Base-by-base conservation (phyloP, 2,329 filamentous ascomycete species). In the Botrytis tulipae region DNA sequence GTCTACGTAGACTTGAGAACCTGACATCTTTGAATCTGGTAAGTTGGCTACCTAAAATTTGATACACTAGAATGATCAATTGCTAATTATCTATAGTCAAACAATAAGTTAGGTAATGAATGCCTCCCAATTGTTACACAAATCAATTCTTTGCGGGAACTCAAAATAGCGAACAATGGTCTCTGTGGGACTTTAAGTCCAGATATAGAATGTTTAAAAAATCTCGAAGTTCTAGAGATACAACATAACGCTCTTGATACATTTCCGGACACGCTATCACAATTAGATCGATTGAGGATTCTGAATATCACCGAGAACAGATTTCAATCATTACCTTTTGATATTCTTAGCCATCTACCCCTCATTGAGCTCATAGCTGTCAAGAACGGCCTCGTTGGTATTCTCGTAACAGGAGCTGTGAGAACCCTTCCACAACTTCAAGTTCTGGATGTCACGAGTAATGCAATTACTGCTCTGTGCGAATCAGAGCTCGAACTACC, bases 11-110 rank as follows among this genome's bases (percentile, higher is more conserved):
- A 70, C 85, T 98, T 54, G 86, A 90, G 67, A 85, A 91, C 74
- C 86, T 99, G 72, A 95, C 93, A 1, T 91, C 89, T 5, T 85
- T 99, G 67, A 98, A 98, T 78, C 82, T 99, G 79, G 91, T 93
- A 85, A 80, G 89, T 83, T 22, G n/a, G 40, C 16, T 14, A 29
- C 1, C 42, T 44, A 54, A 22, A 9, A 37, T 7, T 71, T 18
- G 32, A 46, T 10, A 20, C 25, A 35, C 4, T 48, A 25, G 46
- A n/a, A 37, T 66, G 12, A 70, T 73, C 71, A 77, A 44, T 51
- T n/a, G 4, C 62, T 32, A 48, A 69, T 25, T 14, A 4, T 32
- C 6, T 25, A 44, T 73, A 93, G 91, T 93, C 94, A 10, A 91
- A 93, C 72, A 98, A 98, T 79, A 90, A 91, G 73, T 88, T 99